phyloP scores from a whole-genome alignment of 352 stramenopile genomes.

The Bremia lactucae region DNA sequence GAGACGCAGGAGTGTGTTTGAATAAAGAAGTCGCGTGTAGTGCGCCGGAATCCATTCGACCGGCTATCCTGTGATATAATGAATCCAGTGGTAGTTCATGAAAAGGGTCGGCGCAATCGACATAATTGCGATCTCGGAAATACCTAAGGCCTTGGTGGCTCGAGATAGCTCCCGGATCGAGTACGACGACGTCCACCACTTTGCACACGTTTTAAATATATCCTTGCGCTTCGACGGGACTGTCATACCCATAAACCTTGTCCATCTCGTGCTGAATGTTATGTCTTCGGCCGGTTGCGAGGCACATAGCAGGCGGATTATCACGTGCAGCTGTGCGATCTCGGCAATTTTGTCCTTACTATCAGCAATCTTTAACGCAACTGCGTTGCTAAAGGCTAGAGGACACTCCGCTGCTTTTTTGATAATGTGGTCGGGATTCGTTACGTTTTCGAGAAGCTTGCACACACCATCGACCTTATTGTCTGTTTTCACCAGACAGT shows the following conservation, averaged over 20 bases:
- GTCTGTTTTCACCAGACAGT: too few relatives aligned
- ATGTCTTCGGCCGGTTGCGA: neutral
- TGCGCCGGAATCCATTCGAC: neutral
- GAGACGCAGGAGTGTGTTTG: too few relatives aligned
- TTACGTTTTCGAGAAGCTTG: too few relatives aligned
- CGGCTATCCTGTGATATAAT: neutral
- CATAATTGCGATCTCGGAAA: too few relatives aligned
- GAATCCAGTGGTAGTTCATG: neutral
- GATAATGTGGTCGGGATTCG: too few relatives aligned
- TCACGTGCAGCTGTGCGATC: too few relatives aligned
- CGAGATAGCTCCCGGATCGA: neutral
- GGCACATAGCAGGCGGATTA: conserved; percentile 2
- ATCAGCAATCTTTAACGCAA: too few relatives aligned
- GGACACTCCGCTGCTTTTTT: too few relatives aligned
- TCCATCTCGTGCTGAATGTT: neutral
- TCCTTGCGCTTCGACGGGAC: neutral
- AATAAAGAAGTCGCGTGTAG: neutral
- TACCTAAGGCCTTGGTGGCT: neutral
- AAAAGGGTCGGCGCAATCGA: too few relatives aligned
- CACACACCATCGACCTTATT: too few relatives aligned
- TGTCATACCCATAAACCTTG: neutral
- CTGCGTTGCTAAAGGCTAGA: too few relatives aligned
- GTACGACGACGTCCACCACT: neutral
- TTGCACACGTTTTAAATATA: neutral
- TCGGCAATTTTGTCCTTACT: too few relatives aligned